Conservation (phyloP, 768 basidiomycete species). For the Lactifluus piperatus region DNA sequence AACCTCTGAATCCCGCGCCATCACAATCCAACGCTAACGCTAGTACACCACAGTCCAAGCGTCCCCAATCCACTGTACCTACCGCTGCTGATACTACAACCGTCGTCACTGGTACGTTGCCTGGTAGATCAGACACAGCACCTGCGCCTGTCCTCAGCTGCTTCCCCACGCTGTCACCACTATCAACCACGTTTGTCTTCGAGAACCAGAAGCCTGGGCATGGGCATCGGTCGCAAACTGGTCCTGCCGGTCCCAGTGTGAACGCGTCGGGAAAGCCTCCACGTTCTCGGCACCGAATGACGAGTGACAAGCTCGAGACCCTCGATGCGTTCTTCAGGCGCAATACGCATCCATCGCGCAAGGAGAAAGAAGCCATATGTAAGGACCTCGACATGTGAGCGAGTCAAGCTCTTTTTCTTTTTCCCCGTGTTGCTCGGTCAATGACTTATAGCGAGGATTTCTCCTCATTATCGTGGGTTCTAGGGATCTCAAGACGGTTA, state of each 20-base stretch:
- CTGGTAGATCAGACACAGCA: background rate
- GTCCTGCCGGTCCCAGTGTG: background rate
- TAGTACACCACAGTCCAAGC: background rate
- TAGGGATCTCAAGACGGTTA: conserved; percentile 40
- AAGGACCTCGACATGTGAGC: conserved; percentile 33
- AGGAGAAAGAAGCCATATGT: conserved; percentile 35
- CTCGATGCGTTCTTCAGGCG: conserved; percentile 31
- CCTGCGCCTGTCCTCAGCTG: background rate
- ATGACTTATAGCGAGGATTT: background rate
- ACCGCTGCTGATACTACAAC: background rate
- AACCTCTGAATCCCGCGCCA: background rate
- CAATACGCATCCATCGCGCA: conserved; percentile 34
- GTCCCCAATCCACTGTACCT: background rate
- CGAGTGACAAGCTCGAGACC: conserved; percentile 29
- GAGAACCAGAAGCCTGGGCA: background rate
- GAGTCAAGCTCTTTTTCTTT: background rate
- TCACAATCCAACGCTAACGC: background rate
- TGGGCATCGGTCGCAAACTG: background rate
- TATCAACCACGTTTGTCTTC: conserved; percentile 2
- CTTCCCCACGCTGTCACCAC: background rate
- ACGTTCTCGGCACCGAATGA: conserved; percentile 33
- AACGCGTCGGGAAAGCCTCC: conserved; percentile 14
- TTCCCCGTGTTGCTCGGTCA: background rate
- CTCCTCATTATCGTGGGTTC: background rate
- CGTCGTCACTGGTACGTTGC: background rate